Base-by-base conservation (phyloP, 73 alveolate genomes). In the Paraurostyla sp. region DNA sequence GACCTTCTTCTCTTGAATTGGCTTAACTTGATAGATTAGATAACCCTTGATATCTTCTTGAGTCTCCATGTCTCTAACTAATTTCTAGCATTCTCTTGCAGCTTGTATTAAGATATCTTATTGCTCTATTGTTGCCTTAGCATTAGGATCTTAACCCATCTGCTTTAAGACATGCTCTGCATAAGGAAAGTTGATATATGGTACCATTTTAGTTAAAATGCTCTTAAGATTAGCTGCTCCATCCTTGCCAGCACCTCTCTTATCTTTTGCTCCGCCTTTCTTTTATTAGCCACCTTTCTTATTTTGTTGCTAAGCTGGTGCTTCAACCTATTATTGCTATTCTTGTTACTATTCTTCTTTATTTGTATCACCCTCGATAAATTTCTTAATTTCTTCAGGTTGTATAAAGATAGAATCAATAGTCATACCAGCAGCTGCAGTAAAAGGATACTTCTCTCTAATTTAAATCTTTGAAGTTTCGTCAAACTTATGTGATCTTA, bases 361-460 rank as follows among this genome's bases (percentile, higher is more conserved):
- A 18, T 35, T 58, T 13, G 68, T 80, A 45, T 71, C 89, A 15
- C 88, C 94, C 41, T 71, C 93, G 45, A 94, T 76, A 36, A 94
- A 60, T 23, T 83, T 87, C 62, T 89, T 58, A 32, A 94, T 89
- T 6, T 71, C 78, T 2, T 90, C 93, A 51, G 88, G 60, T 0
- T 90, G 88, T 7, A 93, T 83, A 65, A 68, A 83, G 33, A 92
- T 80, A 15, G 92, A 48, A 38, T 94, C 98, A 0, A 87, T 50
- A 22, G 91, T 76, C 76, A 92, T 76, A 23, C 91, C 91, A 15
- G 99, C 99, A 0, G 98, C 96, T 38, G 84, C 89, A 11, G 91
- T 76, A 82, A 96, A 96, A 0, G 99, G 99, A 88, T 96, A 96
- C 29, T 71, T 87, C 68, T 96, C 98, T 35, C 95, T 94, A 63